Conservation (phyloP, 163 green algal genomes). For the Chlamydomonas reinhardtii region DNA sequence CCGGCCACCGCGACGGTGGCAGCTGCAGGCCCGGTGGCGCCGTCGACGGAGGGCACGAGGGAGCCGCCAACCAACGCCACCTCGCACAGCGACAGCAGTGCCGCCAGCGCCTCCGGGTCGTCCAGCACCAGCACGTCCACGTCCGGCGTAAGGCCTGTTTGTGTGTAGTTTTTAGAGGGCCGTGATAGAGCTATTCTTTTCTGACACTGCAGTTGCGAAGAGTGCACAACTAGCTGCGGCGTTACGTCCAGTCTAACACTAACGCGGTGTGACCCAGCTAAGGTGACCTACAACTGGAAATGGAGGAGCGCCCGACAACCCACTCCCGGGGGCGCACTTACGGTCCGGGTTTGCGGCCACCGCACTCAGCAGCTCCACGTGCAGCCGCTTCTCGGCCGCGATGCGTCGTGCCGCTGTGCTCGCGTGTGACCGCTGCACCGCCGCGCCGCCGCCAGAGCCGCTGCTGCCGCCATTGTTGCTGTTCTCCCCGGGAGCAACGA, state of each 20-base stretch:
- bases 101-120: slow-evolving; percentile 50
- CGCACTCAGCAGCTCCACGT: slow-evolving; percentile 51
- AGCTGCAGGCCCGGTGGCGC: slow-evolving; percentile 42
- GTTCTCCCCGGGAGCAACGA: slow-evolving; percentile 46
- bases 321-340: slow-evolving; percentile 18
- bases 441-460: background rate
- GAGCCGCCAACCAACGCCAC: slow-evolving; percentile 61
- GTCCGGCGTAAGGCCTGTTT: background rate
- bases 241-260: too few relatives aligned
- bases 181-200: too few relatives aligned
- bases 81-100: slow-evolving; percentile 62
- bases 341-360: slow-evolving; percentile 5
- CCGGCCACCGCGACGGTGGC: slow-evolving; percentile 62
- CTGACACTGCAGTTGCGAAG: too few relatives aligned
- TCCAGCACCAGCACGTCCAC: slow-evolving; percentile 69
- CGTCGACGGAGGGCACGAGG: slow-evolving; percentile 48
- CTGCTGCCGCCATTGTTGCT: background rate
- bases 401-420: background rate
- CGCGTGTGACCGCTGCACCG: slow-evolving; percentile 14
- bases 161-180: too few relatives aligned
- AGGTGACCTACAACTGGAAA: too few relatives aligned
- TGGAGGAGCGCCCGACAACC: too few relatives aligned
- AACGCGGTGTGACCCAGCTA: too few relatives aligned
- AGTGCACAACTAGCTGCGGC: too few relatives aligned
- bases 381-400: slow-evolving; percentile 30